These are phyloP conservation scores for Dothistroma septosporum DNA, from an alignment of 2,329 filamentous ascomycete species.

Conservation along the genomic window DNA sequence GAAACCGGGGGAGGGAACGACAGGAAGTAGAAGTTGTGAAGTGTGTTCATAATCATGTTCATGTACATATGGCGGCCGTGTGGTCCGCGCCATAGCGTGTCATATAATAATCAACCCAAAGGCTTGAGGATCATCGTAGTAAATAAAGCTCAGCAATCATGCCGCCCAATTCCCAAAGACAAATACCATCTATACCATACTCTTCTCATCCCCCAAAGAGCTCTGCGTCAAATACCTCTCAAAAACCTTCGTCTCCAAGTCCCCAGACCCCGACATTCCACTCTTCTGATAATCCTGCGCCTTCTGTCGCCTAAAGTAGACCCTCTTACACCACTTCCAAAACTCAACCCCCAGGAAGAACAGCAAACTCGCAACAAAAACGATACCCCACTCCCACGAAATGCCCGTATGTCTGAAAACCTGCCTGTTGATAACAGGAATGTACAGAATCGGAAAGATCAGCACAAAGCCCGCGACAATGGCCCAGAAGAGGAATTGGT, in stretches of 20 bases:
- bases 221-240: conserved; percentile 25
- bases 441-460: conserved; percentile 54
- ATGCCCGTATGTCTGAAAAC: conserved; percentile 66
- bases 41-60: not conserved
- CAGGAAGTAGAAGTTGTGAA: no score
- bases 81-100: not conserved
- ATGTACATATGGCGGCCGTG: not conserved
- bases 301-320: conserved; percentile 20
- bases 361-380: conserved; percentile 51
- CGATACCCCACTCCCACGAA: conserved; percentile 65
- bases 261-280: conserved; percentile 12
- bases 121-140: not conserved
- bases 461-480: conserved; percentile 44
- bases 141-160: not conserved
- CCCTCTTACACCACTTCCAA: conserved; percentile 65
- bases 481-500: conserved; percentile 57
- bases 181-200: conserved; percentile 12
- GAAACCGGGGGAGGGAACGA: not conserved
- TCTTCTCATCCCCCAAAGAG: conserved; percentile 16
- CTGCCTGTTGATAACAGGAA: conserved; percentile 60
- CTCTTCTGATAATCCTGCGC: conserved; percentile 10
- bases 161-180: not conserved
- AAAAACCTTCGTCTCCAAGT: conserved; percentile 24
- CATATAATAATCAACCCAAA: not conserved
- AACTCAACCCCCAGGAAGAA: conserved; percentile 62